Evolutionary conservation across 768 basidiomycete species (phyloP).

Genomic region (Mycena vitilis): DNA sequence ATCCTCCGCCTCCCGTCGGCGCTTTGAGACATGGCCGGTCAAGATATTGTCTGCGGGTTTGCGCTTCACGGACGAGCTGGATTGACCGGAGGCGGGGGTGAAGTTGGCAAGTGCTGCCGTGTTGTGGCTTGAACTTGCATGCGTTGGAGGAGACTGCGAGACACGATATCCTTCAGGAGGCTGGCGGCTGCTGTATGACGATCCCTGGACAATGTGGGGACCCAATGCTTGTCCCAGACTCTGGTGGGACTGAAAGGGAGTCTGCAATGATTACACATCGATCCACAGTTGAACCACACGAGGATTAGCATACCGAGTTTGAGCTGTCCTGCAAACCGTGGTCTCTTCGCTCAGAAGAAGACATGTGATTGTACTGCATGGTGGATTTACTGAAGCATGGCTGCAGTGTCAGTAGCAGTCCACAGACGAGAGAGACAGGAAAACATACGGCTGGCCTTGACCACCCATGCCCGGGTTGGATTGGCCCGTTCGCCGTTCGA

Average conservation of each 20-base stretch:
- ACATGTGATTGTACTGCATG: slow-evolving; percentile 73
- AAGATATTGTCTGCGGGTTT: slow-evolving; percentile 59
- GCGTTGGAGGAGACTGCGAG: slow-evolving; percentile 45
- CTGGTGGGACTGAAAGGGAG: slow-evolving; percentile 66
- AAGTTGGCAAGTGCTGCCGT: slow-evolving; percentile 52
- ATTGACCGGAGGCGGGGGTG: slow-evolving; percentile 32
- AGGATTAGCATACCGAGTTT: slow-evolving; percentile 63
- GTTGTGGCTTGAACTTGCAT: slow-evolving; percentile 47
- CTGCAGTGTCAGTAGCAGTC: slow-evolving; percentile 9
- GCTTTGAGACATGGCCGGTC: slow-evolving; percentile 54
- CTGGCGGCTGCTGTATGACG: slow-evolving; percentile 47
- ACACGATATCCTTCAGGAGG: slow-evolving; percentile 41
- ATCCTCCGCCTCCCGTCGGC: slow-evolving; percentile 59
- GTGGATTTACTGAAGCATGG: slow-evolving; percentile 60
- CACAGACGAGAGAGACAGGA: slow-evolving; percentile 13
- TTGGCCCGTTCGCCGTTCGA: slow-evolving; percentile 16
- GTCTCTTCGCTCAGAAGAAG: slow-evolving; percentile 63
- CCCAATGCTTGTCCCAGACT: slow-evolving; percentile 73
- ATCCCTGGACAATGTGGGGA: slow-evolving; percentile 39
- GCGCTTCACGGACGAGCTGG: slow-evolving; percentile 59
- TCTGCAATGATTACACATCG: slow-evolving; percentile 50
- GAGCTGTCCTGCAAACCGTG: slow-evolving; percentile 63
- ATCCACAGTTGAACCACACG: slow-evolving; percentile 37
- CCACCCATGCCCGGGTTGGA: slow-evolving; percentile 29
- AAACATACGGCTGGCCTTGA: slow-evolving; percentile 30